These are phyloP conservation scores for Cercophora sp. DNA, from an alignment of 495 filamentous ascomycete genomes.

Conservation along the genomic window DNA sequence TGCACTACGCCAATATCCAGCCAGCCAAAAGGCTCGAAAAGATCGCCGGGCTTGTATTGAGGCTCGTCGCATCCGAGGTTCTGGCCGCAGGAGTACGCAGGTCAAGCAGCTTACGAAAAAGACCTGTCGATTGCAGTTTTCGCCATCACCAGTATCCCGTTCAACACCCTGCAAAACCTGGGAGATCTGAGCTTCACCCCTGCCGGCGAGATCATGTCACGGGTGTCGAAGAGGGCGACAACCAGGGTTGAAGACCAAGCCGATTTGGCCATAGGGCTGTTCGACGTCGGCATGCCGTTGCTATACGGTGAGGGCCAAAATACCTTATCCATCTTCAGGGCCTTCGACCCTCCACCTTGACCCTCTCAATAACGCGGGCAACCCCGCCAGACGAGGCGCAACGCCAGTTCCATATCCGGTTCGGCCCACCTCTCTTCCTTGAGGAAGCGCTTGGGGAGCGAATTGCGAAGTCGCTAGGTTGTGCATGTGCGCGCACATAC, in stretches of 20 bases:
- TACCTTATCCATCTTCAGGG: background rate
- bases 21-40: background rate
- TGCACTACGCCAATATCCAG: background rate
- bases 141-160: background rate
- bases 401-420: too few species aligned
- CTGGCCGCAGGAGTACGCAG: too few species aligned
- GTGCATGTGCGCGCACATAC: too few species aligned
- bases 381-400: too few species aligned
- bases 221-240: background rate
- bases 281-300: slow-evolving; percentile 1
- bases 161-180: background rate
- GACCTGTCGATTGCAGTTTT: background rate
- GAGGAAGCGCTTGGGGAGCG: too few species aligned
- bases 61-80: too few species aligned
- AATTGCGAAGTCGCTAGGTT: too few species aligned
- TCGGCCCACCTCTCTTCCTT: too few species aligned
- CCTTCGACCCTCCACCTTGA: too few species aligned
- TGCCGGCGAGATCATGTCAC: slow-evolving; percentile 1
- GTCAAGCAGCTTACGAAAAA: background rate
- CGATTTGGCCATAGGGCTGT: background rate
- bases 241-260: background rate
- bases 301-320: background rate
- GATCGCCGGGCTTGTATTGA: too few species aligned
- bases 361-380: too few species aligned
- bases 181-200: background rate